phyloP scores from a whole-genome alignment of 768 basidiomycete species.

The Tricholoma matsutake region DNA sequence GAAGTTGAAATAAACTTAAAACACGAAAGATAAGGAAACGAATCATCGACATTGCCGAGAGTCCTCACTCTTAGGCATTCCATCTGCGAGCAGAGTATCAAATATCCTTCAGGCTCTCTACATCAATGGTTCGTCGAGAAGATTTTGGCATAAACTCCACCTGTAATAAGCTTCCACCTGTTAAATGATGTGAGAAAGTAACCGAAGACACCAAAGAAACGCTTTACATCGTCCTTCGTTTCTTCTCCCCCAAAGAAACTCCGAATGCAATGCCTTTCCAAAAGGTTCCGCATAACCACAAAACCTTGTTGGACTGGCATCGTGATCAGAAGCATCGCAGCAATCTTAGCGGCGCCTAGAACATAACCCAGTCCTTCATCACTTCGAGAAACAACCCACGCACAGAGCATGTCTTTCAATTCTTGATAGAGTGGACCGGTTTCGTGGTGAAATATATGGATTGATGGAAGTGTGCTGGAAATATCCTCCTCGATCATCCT shows the following conservation, averaged over 20 bases:
- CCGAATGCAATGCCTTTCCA: conserved; percentile 82
- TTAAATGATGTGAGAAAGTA: conserved; percentile 19
- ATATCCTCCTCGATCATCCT: conserved; percentile 74
- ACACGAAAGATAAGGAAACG: background rate
- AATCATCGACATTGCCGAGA: background rate
- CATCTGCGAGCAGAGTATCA: conserved; percentile 86
- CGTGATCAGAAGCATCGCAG: conserved; percentile 84
- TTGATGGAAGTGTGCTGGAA: conserved; percentile 61
- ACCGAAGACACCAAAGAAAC: conserved; percentile 4
- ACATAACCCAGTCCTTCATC: conserved; percentile 82
- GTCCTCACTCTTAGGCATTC: conserved; percentile 84
- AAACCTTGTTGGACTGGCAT: conserved; percentile 77
- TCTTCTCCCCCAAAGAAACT: conserved; percentile 77
- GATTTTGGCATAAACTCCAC: conserved; percentile 34
- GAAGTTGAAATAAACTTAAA: conserved; percentile 87
- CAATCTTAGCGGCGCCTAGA: conserved; percentile 65
- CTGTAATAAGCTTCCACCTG: conserved; percentile 92
- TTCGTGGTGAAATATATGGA: conserved; percentile 78
- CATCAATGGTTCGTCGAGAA: background rate
- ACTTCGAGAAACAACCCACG: conserved; percentile 84
- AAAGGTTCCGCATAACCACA: conserved; percentile 77
- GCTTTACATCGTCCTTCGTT: conserved; percentile 73
- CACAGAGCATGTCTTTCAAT: conserved; percentile 78
- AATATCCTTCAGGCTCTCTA: conserved; percentile 61
- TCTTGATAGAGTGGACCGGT: conserved; percentile 80